A percentile compares a stretch with the other conserved stretches of the same genome.
These are phyloP conservation scores for Elsinoe necatrix DNA, from an alignment of 2,329 filamentous ascomycete species.

Conservation along the genomic window DNA sequence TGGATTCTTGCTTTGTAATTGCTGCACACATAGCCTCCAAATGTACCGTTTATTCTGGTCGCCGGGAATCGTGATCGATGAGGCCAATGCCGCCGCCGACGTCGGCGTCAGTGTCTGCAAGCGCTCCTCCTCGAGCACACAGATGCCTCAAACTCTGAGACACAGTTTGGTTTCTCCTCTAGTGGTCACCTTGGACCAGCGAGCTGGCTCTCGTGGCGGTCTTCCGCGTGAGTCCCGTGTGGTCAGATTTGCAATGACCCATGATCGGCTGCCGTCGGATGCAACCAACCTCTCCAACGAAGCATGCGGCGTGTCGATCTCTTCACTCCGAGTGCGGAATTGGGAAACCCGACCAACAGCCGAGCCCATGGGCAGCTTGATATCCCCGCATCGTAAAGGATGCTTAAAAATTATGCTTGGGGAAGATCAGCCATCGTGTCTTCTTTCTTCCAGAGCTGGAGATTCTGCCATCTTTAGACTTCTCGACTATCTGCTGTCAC, in stretches of 20 bases:
- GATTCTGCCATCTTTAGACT: neutral
- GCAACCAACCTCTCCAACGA: neutral
- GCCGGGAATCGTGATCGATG: too few species aligned
- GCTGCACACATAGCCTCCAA: too few species aligned
- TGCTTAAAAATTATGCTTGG: slow-evolving; percentile 7
- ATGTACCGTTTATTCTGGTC: too few species aligned
- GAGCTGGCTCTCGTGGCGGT: neutral
- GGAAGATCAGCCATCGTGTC: slow-evolving; percentile 5
- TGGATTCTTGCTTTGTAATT: too few species aligned
- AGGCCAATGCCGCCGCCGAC: neutral
- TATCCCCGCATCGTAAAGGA: slow-evolving; percentile 2
- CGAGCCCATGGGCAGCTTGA: neutral
- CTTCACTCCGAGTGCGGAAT: slow-evolving; percentile 2
- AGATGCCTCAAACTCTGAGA: neutral
- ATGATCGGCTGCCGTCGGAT: neutral
- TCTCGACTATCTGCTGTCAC: neutral
- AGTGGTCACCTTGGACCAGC: neutral
- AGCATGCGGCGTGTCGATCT: slow-evolving; percentile 1
- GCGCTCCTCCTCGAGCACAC: neutral
- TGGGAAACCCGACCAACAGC: neutral
- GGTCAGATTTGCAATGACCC: neutral
- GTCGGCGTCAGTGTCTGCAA: neutral
- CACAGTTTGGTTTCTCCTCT: slow-evolving; percentile 1
- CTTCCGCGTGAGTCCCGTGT: neutral
- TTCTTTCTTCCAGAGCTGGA: neutral